Base-by-base conservation (phyloP, 768 basidiomycete species). In the Podaxis sp. region DNA sequence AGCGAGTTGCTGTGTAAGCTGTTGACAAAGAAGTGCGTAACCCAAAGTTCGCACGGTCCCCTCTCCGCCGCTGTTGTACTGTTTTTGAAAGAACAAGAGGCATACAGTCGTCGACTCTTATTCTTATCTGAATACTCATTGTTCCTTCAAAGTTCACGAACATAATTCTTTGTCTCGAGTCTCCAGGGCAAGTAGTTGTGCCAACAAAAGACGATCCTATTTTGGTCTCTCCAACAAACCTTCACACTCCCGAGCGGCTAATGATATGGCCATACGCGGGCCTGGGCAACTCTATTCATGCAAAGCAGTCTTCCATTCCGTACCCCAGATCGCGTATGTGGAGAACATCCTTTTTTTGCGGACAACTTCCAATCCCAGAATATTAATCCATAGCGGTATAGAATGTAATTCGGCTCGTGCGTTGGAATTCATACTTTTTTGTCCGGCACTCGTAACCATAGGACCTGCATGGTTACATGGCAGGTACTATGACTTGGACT, bases 251-350 rank as follows among this genome's bases (percentile, higher is more conserved):
- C n/a, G 44, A 46, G n/a, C 44, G 44, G 44, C 17, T 22, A 12
- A 8, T 55, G 53, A 38, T 30, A 9, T 33, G 12, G 9, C 22
- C 54, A 22, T 33, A 9, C 33, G 33, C 33, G 33, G 33, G 54
- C 9, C 36, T 46, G n/a, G 44, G 44, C n/a, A 56, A 19, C 38
- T 24, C 22, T 40, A 56, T 22, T 40, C 26, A 17, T 44, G 24
- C 15, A 44, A 57, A 54, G 15, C 17, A 30, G 33, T 19, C 11
- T 19, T 44, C 42, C 57, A 28, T 57, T 33, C 24, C 26, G 24
- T 57, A 57, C 57, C 44, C 57, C 57, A 57, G 40, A 57, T 57
- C n/a, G 26, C 3, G 33, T 33, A 44, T 46, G 24, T 44, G 57
- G 57, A 22, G 55, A 57, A 57, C 22, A 7, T 22, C 57, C 44